Percentiles rank a stretch among this genome's conserved stretches.
phyloP scores from a whole-genome alignment of 164 flowering plant species.

The Paratinospora sagittata region DNA sequence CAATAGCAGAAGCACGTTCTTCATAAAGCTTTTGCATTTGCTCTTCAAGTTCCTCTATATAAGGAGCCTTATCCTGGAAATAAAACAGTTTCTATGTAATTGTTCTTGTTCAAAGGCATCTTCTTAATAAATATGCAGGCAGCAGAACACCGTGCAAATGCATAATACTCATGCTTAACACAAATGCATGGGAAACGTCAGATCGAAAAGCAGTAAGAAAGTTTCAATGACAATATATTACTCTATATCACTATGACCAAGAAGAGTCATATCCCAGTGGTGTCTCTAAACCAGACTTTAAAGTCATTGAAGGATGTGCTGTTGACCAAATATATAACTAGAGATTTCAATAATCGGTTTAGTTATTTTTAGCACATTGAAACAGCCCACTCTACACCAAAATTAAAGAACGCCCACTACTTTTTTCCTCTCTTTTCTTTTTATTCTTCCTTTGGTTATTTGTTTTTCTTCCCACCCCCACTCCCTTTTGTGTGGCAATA shows the following conservation, averaged over 20 bases:
- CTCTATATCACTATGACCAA: not conserved
- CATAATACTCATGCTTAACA: not conserved
- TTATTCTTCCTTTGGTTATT: not conserved
- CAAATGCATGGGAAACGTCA: not conserved
- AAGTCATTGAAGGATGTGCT: not conserved
- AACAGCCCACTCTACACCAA: not conserved
- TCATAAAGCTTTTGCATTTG: conserved; percentile 83
- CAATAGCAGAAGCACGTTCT: conserved; percentile 64
- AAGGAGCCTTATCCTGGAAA: conserved; percentile 83
- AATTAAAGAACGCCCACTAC: not conserved
- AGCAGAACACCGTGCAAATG: not conserved
- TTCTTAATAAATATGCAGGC: not conserved
- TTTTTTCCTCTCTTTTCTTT: not conserved
- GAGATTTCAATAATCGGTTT: not conserved
- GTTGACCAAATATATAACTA: not conserved
- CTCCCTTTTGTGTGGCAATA: too few species aligned
- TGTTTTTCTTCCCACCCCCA: too few species aligned
- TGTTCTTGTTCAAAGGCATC: not conserved
- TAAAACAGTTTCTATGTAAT: not conserved
- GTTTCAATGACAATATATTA: not conserved
- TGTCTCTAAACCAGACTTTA: not conserved
- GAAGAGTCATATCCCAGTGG: not conserved
- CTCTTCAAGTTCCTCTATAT: conserved; percentile 89
- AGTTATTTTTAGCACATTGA: too few species aligned
- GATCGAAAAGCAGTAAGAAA: not conserved